Evolutionary conservation across 192 early-diverging fungal genomes (phyloP), one percentile per base, ranked within the genome.

Genomic region (Backusella westeae): DNA sequence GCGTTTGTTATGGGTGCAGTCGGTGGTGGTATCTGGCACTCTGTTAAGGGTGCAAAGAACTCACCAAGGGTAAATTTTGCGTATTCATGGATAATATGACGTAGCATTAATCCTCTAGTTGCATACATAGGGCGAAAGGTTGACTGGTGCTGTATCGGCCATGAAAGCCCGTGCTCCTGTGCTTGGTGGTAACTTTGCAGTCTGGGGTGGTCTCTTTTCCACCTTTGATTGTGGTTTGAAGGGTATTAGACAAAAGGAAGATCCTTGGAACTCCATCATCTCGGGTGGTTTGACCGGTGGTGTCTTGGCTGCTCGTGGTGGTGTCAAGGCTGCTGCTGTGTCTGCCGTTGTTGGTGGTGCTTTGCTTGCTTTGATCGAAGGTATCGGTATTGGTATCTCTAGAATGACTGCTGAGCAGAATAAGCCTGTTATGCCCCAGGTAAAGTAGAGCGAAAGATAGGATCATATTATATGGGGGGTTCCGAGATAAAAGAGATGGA

Each of bases 181-280:
- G 29, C 82, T 96, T 53, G 98, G 96, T 66, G 98, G 98, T 44
- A 98, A 98, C 89, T 99, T 99, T 90, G 98, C 97, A 6, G 97
- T 98, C 7, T 99, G 98, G 98, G 96, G 97, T 78, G 96, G 96
- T 63, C 90, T 99, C 77, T 99, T 99, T 82, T 96, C 96, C 66
- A 94, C 97, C 4, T 96, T 96, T 77, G 98, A 99, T 82, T 99
- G 98, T 83, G 92, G 91, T 53, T 85, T 99, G 70, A 96, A 95
- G 77, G 90, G 93, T 69, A 84, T 98, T 39, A 90, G 98, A 83
- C 95, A 96, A 81, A 99, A 98, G 91, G 98, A 99, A 79, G 98
- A 99, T 86, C 93, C 96, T 21, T 99, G 98, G 98, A 99, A 99
- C 85, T 88, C 97, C 12, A 99, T 99, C 74, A 85, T 92, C 65